Conservation (phyloP, 78 protist species). For the Ministeria vibrans region DNA sequence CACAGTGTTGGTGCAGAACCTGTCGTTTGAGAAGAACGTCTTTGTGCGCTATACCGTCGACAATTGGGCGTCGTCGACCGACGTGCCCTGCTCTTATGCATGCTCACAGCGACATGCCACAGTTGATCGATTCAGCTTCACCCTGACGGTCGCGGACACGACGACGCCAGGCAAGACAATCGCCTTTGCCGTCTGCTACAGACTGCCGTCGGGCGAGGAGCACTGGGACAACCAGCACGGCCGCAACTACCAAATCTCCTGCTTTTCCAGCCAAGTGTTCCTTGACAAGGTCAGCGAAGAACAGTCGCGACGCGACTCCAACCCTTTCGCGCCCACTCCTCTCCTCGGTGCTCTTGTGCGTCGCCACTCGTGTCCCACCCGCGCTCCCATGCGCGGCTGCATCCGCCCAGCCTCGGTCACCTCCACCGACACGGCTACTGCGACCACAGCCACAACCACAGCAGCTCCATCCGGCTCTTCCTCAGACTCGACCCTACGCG, state of each 20-base stretch:
- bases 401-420: no score
- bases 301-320: no score
- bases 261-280: no score
- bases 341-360: no score
- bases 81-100: neutral
- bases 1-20: neutral
- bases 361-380: no score
- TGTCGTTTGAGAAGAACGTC: slow-evolving; percentile 1
- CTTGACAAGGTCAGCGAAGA: no score
- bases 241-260: neutral
- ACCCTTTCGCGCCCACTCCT: no score
- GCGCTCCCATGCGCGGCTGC: no score
- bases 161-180: neutral
- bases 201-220: neutral
- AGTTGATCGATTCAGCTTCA: neutral
- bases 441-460: no score
- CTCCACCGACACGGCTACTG: no score
- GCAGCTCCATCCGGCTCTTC: no score
- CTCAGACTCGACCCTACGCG: no score
- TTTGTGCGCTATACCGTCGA: neutral
- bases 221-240: neutral
- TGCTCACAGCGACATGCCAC: neutral
- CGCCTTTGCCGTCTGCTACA: neutral
- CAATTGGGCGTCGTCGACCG: neutral
- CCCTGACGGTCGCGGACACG: neutral